Conservation (phyloP, 2,329 filamentous ascomycete species). For the Hymenoscyphus albidus region DNA sequence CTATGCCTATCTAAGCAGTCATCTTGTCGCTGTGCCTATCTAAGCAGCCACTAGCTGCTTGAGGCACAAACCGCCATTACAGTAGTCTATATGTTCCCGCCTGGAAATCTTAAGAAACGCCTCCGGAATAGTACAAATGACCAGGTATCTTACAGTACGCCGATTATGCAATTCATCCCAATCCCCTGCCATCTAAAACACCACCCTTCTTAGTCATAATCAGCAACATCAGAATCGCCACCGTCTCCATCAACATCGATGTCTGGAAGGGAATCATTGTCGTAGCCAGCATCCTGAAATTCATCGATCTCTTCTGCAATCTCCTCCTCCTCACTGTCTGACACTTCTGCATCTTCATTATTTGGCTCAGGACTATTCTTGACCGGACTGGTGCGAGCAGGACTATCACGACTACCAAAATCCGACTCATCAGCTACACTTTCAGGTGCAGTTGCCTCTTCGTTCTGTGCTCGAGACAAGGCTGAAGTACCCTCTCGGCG, state of each 20-base stretch:
- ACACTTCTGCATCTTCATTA: neutral
- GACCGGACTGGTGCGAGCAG: neutral
- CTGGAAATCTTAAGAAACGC: neutral
- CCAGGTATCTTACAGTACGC: neutral
- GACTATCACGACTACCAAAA: neutral
- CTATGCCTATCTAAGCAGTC: neutral
- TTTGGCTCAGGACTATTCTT: neutral
- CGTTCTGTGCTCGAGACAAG: neutral
- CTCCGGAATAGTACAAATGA: neutral
- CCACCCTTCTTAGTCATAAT: neutral
- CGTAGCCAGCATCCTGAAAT: neutral
- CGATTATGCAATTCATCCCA: constrained; percentile 1
- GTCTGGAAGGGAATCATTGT: neutral
- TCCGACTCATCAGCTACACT: neutral
- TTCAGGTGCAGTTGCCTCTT: neutral
- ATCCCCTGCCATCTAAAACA: neutral
- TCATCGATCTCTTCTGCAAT: neutral
- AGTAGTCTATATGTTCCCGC: neutral
- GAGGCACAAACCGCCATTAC: neutral
- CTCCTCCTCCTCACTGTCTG: neutral
- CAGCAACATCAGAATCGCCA: neutral
- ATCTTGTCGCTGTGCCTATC: neutral
- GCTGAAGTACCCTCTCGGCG: neutral
- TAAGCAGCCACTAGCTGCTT: neutral
- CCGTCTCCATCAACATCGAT: neutral